Evolutionary conservation across 805 yeast genomes (phyloP), one percentile per base, ranked within the genome.

Genomic region (Candida adriatica): DNA sequence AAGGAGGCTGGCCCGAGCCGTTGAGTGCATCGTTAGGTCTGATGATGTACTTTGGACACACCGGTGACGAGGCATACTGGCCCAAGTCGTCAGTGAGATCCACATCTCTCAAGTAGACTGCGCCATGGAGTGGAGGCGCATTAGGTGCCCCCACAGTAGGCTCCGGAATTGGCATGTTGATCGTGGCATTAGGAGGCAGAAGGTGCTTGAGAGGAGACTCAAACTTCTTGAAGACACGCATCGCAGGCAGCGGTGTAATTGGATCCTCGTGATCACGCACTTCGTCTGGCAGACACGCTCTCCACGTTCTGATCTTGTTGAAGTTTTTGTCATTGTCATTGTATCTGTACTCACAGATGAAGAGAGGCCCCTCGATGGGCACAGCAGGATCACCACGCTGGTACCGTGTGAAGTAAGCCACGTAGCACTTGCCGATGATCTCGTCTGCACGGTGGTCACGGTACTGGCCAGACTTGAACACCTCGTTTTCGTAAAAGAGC

Each of bases 281-380:
- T 57, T 90, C 97, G 58, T 92, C 97, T 0, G 98, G 98, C 44
- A 92, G 68, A 64, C 97, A 92, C 6, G 96, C 96, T 58, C 86
- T 90, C 98, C 98, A 92, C 3, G 98, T 90, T 52, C 97, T 73
- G 49, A 92, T 92, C 53, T 90, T 82, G 59, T 90, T 92, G 67
- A 92, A 92, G 18, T 79, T 79, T 56, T 85, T 84, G 48, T 85
- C 95, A 34, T 74, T 69, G 54, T 90, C 96, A 53, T 90, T 90
- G 60, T 88, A 92, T 50, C 98, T 77, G 56, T 75, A 84, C 58
- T 92, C 98, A 62, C 97, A 92, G 45, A 92, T 79, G 58, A 87
- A 92, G 53, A 94, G 71, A 6, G 92, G 90, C 4, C 85, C 81
- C 32, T 85, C 90, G 34, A 67, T 68, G 14, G 84, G 81, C 30